Evolutionary conservation across 148 eudicot genomes (phyloP), one percentile per base, ranked within the genome.

Genomic region (Rhododendron ferrugineum): DNA sequence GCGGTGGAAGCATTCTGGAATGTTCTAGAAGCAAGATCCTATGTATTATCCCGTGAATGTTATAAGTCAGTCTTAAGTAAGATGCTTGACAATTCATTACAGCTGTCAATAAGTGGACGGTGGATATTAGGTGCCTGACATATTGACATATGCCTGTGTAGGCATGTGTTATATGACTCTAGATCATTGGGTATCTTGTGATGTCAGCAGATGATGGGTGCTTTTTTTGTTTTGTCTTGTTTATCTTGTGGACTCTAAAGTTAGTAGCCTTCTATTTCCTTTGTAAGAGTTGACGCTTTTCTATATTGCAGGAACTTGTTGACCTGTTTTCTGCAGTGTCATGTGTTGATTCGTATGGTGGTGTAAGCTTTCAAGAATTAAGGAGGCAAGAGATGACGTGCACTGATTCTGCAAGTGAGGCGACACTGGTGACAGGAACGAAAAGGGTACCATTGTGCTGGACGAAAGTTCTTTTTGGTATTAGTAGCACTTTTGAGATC

Each of bases 221-320:
- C 6, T 68, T 18, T 83, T 83, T 26, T 42, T 26, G 30, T 16
- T 16, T 23, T 80, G 18, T 34, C 11, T 62, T 34, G 64, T 44
- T 70, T 50, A 30, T 42, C 73, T 58, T 54, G 64, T 20, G 15
- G 8, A 16, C n/a, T 3, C 56, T 50, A 20, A 62, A 52, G 64
- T 78, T 72, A 54, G 58, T n/a, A n/a, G 50, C 70, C 54, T 42
- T n/a, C 28, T 83, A 22, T 74, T 73, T 66, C 42, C 42, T 49
- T 47, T 34, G 72, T 11, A 76, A 66, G 34, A 84, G 70, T 54
- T 23, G 78, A 46, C 1, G 46, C 77, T 78, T 85, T 87, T 74
- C 84, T 85, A 77, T 86, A 36, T 86, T 83, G 88, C 93, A 95
- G 99, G 93, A 88, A 74, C 81, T 92, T 86, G 86, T 42, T 87